Percentiles rank a stretch among this genome's conserved stretches.
These are phyloP conservation scores for Cladophialophora immunda DNA, from an alignment of 2,329 filamentous ascomycete genomes.

Conservation along the genomic window DNA sequence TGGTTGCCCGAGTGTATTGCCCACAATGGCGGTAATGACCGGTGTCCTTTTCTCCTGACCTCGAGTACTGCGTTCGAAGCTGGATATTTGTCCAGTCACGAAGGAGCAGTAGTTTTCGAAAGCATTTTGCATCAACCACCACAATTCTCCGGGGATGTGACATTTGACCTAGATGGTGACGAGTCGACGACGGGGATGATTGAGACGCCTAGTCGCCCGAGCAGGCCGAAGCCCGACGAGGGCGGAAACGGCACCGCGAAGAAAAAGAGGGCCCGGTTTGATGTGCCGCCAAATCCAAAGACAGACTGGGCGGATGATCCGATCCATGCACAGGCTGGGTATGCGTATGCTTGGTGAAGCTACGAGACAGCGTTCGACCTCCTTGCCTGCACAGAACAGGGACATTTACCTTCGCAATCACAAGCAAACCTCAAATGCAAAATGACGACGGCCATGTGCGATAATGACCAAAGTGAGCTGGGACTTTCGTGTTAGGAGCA, in stretches of 20 bases:
- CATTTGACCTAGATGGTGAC: neutral
- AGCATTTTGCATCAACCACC: constrained; percentile 22
- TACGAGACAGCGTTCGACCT: too few species aligned
- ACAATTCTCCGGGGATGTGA: neutral
- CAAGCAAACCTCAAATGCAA: too few species aligned
- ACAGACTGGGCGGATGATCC: neutral
- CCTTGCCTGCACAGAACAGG: too few species aligned
- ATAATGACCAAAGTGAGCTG: too few species aligned
- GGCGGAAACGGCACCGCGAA: neutral
- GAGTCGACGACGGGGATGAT: constrained; percentile 20
- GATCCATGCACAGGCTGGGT: constrained; percentile 8
- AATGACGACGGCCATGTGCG: too few species aligned
- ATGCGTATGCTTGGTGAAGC: constrained; percentile 16
- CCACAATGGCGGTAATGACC: neutral
- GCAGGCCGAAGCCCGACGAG: neutral
- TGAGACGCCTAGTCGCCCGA: constrained; percentile 19
- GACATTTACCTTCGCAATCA: too few species aligned
- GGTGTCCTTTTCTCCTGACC: constrained; percentile 30
- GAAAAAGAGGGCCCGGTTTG: constrained; percentile 16
- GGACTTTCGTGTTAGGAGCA: too few species aligned
- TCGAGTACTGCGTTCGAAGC: constrained; percentile 24
- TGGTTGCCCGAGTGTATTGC: constrained; percentile 30
- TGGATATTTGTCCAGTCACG: constrained; percentile 18
- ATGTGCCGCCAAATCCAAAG: neutral
- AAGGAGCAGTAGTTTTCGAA: constrained; percentile 27